Evolutionary conservation across 2,329 filamentous ascomycete species (phyloP), one percentile per base, ranked within the genome.

Genomic region (Coniochaeta sp.): DNA sequence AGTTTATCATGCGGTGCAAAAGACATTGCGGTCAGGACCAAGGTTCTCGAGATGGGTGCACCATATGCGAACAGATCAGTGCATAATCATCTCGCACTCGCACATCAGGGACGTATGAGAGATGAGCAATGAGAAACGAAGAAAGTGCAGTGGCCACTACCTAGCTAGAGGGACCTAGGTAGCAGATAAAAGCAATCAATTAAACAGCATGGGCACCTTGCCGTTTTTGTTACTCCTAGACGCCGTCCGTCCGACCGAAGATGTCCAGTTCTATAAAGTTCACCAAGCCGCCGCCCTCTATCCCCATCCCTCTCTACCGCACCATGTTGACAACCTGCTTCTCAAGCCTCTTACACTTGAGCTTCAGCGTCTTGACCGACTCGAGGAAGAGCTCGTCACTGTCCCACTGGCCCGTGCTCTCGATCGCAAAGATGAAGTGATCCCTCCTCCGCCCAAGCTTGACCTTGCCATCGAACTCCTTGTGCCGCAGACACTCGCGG

Each of bases 341-440:
- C 79, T 89, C 87, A 64, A 93, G 80, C 67, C 82, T 81, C 71
- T 86, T 78, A 66, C 90, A 95, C 80, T 98, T 98, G 68, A 85
- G 80, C 79, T 93, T 96, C 64, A 99, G 77, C 67, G 91, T 80
- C 76, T 89, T 89, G 58, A 99, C 83, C 31, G 91, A 87, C 76
- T 98, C 92, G 60, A 99, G 76, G 79, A 99, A 98, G 65, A 99
- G 81, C 75, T 92, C 88, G 69, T 98, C 93, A 71, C 92, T 96
- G 62, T 95, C 88, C 80, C 91, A 96, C 77, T 99, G 95, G 6
- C 95, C 96, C 0, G 91, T 89, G 79, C 93, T 97, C 80, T 99
- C 95, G 38, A 99, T 83, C 59, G 87, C 89, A 81, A 95, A 99
- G 75, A 99, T 98, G 74, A 99, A 99, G 77, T 99, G 96, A 73